A percentile compares a stretch with the other conserved stretches of the same genome.
Evolutionary conservation across 345 rosid genomes (phyloP).

Genomic region (Eucalyptus polybractea): DNA sequence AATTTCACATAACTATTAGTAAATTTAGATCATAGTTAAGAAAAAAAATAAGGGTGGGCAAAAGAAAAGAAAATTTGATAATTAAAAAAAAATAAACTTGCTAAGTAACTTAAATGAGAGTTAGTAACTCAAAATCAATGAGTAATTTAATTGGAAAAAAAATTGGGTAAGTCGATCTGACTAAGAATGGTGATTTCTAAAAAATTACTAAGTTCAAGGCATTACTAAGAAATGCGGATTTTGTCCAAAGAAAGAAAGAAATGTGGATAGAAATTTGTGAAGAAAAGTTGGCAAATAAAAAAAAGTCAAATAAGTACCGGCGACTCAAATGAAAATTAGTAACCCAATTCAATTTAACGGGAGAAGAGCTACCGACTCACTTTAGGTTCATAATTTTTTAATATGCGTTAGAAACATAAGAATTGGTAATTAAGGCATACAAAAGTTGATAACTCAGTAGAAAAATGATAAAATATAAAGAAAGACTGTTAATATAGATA

Average conservation of each 20-base stretch:
- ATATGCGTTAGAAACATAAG: background rate
- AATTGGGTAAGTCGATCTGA: background rate
- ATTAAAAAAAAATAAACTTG: background rate
- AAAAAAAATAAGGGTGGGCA: background rate
- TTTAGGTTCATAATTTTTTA: background rate
- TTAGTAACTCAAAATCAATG: background rate
- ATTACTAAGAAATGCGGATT: background rate
- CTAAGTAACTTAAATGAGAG: background rate
- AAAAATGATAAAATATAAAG: background rate
- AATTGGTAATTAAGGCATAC: background rate
- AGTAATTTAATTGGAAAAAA: background rate
- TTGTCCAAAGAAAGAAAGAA: background rate
- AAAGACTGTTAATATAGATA: background rate
- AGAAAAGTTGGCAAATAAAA: background rate
- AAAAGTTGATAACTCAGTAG: background rate
- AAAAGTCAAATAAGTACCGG: background rate
- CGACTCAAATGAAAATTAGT: background rate
- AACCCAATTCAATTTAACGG: background rate
- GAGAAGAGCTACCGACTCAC: background rate
- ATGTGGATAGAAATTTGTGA: background rate
- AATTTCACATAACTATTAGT: background rate
- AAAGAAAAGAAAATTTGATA: background rate
- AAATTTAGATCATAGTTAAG: background rate
- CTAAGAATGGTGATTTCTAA: background rate
- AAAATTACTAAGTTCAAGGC: background rate